Base-by-base conservation (phyloP, 2,329 filamentous ascomycete genomes). In the Dactylellina cionopaga region DNA sequence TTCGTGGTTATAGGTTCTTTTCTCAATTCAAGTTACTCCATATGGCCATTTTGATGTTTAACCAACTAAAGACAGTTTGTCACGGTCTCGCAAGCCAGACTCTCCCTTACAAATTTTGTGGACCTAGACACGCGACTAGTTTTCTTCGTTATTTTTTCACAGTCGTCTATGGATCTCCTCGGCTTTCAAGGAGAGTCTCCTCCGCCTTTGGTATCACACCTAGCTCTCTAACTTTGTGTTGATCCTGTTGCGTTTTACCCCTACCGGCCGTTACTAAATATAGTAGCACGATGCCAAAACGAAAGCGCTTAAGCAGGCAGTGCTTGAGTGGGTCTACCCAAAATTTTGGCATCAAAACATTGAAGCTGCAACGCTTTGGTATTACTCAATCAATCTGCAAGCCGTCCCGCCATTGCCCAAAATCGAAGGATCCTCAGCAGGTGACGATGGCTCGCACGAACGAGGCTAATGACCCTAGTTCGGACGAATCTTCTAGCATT, bases 281-380 rank as follows among this genome's bases (percentile, higher is more conserved):
- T 68, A 68, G 63, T 19, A 68, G 47, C 39, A 46, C 31, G 13
- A 17, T 31, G n/a, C 27, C 35, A 58, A 58, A 51, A 19, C 63
- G 63, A 59, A 60, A 15, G 63, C 63, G 63, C 63, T 68, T 68
- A 68, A 54, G 63, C 63, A 44, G 24, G 41, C 27, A 13, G 15
- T 49, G 47, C 11, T 27, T 24, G 58, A 31, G 58, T 62, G 58
- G 44, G 11, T 27, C 17, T 29, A 25, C 39, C 37, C 43, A 41
- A 46, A 46, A 46, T 41, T 31, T 46, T n/a, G n/a, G 11, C 41
- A 25, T 24, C 29, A 60, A 44, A 15, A 41, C 24, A 19, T 19
- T 17, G 13, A 27, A 54, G n/a, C 31, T 17, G 33, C 15, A 10
- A 27, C 19, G 27, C 49, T 35, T 55, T 35, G 22, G 11, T 9